These are phyloP conservation scores for Hyparrhenia diplandra DNA, from an alignment of 176 grass and related monocot genomes.

Conservation along the genomic window DNA sequence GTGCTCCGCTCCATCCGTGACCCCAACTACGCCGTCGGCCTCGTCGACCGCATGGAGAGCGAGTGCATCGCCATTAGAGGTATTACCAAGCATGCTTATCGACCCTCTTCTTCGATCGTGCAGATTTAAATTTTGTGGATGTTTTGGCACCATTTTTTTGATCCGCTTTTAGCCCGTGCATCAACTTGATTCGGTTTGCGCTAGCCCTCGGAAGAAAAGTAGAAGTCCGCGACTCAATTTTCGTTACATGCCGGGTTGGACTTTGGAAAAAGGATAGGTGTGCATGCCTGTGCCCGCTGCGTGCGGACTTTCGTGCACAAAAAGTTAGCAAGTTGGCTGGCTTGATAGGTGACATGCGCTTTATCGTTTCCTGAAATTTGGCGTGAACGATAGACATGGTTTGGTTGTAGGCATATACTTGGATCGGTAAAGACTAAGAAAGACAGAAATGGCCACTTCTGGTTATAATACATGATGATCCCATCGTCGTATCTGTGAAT, in stretches of 20 bases:
- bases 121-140: background rate
- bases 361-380: conserved; percentile 9
- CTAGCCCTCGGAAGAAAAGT: conserved; percentile 3
- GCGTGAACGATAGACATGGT: background rate
- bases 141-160: background rate
- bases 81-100: background rate
- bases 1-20: conserved; percentile 91
- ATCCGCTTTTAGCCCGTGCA: background rate
- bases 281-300: background rate
- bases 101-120: background rate
- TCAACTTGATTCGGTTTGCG: background rate
- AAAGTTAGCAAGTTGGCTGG: conserved; percentile 8
- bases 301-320: conserved; percentile 22
- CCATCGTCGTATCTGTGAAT: background rate
- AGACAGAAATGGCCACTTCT: background rate
- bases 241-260: conserved; percentile 40
- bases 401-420: conserved; percentile 8
- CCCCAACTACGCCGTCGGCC: conserved; percentile 88
- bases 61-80: conserved; percentile 95
- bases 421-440: background rate
- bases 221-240: conserved; percentile 31
- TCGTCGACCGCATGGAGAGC: conserved; percentile 79
- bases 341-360: background rate
- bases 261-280: background rate
- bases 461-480: background rate